Conservation (phyloP, 2,329 filamentous ascomycete species). For the Massarina eburnea region DNA sequence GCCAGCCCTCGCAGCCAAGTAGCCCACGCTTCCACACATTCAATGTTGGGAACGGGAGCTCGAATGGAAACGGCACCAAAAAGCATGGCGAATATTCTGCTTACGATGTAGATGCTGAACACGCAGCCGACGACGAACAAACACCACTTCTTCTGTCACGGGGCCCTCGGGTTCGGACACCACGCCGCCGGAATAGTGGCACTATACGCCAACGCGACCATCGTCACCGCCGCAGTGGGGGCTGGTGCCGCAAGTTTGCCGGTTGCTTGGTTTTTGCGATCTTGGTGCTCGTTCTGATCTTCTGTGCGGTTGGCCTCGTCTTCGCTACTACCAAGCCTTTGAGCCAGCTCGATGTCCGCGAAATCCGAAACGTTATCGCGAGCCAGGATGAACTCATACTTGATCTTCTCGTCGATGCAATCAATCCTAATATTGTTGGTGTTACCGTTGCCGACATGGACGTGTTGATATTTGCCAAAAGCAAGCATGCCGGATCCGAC, state of each 20-base stretch:
- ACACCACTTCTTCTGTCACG: conserved; percentile 76
- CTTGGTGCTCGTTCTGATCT: conserved; percentile 77
- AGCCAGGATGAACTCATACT: conserved; percentile 95
- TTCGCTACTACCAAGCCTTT: conserved; percentile 90
- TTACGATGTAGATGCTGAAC: conserved; percentile 81
- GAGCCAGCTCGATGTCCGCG: conserved; percentile 72
- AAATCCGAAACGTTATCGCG: conserved; percentile 86
- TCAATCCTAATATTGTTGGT: conserved; percentile 91
- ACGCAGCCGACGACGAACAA: conserved; percentile 80
- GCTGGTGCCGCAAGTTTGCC: conserved; percentile 73
- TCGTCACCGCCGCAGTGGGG: conserved; percentile 56
- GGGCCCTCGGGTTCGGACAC: conserved; percentile 52
- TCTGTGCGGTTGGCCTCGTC: conserved; percentile 85
- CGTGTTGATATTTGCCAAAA: conserved; percentile 92
- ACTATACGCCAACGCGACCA: conserved; percentile 73
- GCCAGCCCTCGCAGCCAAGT: conserved; percentile 66
- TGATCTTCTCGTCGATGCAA: conserved; percentile 81
- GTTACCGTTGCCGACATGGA: conserved; percentile 86
- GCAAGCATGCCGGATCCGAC: conserved; percentile 75
- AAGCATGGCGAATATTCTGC: conserved; percentile 65
- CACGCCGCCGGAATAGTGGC: conserved; percentile 57
- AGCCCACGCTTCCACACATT: conserved; percentile 62
- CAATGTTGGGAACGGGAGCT: conserved; percentile 41
- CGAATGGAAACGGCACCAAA: conserved; percentile 43
- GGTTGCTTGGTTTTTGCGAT: conserved; percentile 83